Percentiles rank a stretch among this genome's conserved stretches.
Conservation (phyloP, 768 basidiomycete species). For the Mycena olivaceomarginata region DNA sequence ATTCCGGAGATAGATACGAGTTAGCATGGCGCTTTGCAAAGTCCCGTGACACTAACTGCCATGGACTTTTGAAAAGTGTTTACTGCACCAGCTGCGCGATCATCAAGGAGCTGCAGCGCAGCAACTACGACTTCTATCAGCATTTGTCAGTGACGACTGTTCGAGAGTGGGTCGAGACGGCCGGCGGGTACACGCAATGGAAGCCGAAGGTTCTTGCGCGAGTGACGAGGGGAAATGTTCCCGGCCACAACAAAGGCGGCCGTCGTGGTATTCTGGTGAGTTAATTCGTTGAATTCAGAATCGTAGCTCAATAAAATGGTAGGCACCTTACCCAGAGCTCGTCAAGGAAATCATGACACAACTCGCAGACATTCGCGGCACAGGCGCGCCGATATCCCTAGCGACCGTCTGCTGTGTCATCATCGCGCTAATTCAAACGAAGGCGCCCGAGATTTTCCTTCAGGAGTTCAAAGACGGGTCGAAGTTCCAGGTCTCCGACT, state of each 20-base stretch:
- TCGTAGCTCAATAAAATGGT: slow-evolving; percentile 39
- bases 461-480: slow-evolving; percentile 34
- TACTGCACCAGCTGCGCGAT: too few relatives aligned
- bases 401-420: too few relatives aligned
- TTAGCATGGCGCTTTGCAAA: too few relatives aligned
- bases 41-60: too few relatives aligned
- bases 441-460: too few relatives aligned
- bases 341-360: slow-evolving; percentile 9
- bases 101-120: slow-evolving; percentile 20
- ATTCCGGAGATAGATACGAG: too few relatives aligned
- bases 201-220: slow-evolving; percentile 16
- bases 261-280: neutral
- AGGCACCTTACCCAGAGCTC: slow-evolving; percentile 19
- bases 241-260: neutral
- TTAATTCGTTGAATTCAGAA: slow-evolving; percentile 30
- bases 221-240: slow-evolving; percentile 21
- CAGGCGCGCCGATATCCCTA: too few relatives aligned
- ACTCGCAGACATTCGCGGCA: neutral
- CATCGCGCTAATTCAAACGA: too few relatives aligned
- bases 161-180: slow-evolving; percentile 22
- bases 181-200: slow-evolving; percentile 26
- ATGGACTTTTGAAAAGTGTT: too few relatives aligned
- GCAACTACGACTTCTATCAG: slow-evolving; percentile 27
- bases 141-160: slow-evolving; percentile 13
- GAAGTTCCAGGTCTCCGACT: too few relatives aligned